A percentile compares a stretch with the other conserved stretches of the same genome.
These are phyloP conservation scores for Xerocomus minutiporus DNA, from an alignment of 1,284 basidiomycete species.

Conservation along the genomic window DNA sequence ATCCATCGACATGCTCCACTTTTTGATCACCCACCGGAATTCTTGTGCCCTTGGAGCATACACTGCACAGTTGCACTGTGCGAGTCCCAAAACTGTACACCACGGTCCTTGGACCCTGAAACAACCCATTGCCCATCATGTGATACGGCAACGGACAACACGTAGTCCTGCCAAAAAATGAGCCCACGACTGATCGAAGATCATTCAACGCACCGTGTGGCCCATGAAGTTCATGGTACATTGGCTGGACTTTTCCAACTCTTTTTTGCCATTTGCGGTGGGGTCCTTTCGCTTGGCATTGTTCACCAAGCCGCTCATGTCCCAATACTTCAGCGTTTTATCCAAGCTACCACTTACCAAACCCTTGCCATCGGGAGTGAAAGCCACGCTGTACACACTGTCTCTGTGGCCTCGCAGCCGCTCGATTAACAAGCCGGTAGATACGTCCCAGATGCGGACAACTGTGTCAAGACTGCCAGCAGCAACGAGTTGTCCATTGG, in stretches of 20 bases:
- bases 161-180: conserved; percentile 56
- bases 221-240: conserved; percentile 80
- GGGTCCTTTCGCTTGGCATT: conserved; percentile 41
- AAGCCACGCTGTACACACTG: conserved; percentile 84
- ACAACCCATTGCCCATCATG: conserved; percentile 87
- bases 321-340: conserved; percentile 87
- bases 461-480: conserved; percentile 82
- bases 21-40: conserved; percentile 50
- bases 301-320: conserved; percentile 52
- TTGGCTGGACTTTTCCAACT: conserved; percentile 36
- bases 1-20: conserved; percentile 5
- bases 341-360: conserved; percentile 83
- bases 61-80: conserved; percentile 71
- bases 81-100: conserved; percentile 87
- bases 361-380: conserved; percentile 78
- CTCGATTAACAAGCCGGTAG: conserved; percentile 68
- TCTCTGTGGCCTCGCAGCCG: conserved; percentile 78
- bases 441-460: conserved; percentile 84
- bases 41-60: conserved; percentile 88
- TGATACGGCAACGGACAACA: conserved; percentile 74
- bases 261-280: conserved; percentile 34
- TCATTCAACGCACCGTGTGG: conserved; percentile 61
- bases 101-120: conserved; percentile 86
- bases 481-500: conserved; percentile 76
- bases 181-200: not conserved